phyloP scores from a whole-genome alignment of 1,284 basidiomycete species.

The Moesziomyces sp. region DNA sequence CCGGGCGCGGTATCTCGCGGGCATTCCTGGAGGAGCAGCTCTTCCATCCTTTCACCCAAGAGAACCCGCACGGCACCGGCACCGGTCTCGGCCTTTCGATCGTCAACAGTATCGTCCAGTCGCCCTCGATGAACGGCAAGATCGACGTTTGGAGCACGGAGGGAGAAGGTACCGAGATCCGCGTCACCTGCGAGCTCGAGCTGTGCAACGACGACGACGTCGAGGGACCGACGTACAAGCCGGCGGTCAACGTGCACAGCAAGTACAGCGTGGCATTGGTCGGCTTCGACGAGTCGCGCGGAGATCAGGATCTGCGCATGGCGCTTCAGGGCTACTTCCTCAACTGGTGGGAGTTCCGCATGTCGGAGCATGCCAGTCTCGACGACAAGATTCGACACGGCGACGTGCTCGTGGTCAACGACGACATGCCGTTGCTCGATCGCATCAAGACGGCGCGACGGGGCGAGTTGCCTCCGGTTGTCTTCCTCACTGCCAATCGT shows the following conservation, averaged over 20 bases:
- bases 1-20: conserved; percentile 76
- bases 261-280: conserved; percentile 77
- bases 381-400: conserved; percentile 67
- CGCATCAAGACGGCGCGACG: conserved; percentile 24
- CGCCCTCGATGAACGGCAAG: conserved; percentile 86
- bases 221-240: conserved; percentile 65
- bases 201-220: conserved; percentile 61
- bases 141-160: conserved; percentile 86
- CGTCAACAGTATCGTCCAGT: conserved; percentile 89
- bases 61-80: conserved; percentile 86
- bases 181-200: conserved; percentile 84
- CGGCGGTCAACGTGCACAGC: conserved; percentile 69
- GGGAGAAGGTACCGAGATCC: conserved; percentile 91
- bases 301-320: conserved; percentile 76
- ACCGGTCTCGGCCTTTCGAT: conserved; percentile 97
- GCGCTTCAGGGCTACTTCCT: conserved; percentile 77
- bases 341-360: conserved; percentile 81
- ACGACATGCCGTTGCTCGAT: conserved; percentile 75
- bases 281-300: conserved; percentile 78
- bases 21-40: conserved; percentile 79
- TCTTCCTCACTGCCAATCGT: conserved; percentile 79
- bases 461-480: conserved; percentile 74
- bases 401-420: conserved; percentile 85
- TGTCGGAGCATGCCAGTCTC: conserved; percentile 15
- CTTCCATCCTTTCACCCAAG: conserved; percentile 95